Evolutionary conservation across 1,284 basidiomycete genomes (phyloP).

Genomic region (Meira nashicola): DNA sequence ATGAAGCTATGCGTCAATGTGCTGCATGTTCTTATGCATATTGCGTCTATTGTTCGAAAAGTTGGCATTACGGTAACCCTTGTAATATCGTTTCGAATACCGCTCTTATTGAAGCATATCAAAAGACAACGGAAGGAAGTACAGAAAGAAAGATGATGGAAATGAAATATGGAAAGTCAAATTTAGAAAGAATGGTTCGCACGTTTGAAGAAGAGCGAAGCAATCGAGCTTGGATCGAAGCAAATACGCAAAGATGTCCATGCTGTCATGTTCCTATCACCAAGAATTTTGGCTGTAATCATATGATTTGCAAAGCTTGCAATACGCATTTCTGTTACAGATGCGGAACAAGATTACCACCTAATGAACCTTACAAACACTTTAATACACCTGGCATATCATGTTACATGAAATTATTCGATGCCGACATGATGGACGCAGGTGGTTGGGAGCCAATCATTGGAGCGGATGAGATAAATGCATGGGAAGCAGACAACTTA

Average conservation of each 20-base stretch:
- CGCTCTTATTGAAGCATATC: slow-evolving; percentile 13
- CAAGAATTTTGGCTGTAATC: slow-evolving; percentile 18
- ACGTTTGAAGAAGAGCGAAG: slow-evolving; percentile 15
- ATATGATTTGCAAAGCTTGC: slow-evolving; percentile 18
- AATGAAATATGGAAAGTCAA: slow-evolving; percentile 15
- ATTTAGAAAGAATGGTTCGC: slow-evolving; percentile 15
- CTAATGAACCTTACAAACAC: slow-evolving; percentile 17
- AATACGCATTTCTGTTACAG: slow-evolving; percentile 20
- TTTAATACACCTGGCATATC: slow-evolving; percentile 17
- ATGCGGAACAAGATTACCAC: slow-evolving; percentile 15
- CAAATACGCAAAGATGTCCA: slow-evolving; percentile 14
- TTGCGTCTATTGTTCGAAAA: slow-evolving; percentile 17
- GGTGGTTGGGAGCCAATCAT: neutral
- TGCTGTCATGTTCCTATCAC: slow-evolving; percentile 13
- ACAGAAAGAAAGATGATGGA: slow-evolving; percentile 7
- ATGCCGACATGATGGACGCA: slow-evolving; percentile 3
- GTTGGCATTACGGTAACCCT: slow-evolving; percentile 14
- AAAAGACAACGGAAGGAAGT: slow-evolving; percentile 5
- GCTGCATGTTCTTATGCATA: slow-evolving; percentile 12
- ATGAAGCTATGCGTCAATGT: slow-evolving; percentile 16
- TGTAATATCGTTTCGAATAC: slow-evolving; percentile 1
- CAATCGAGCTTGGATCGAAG: slow-evolving; percentile 14
- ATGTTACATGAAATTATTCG: slow-evolving; percentile 19
- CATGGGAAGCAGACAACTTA: slow-evolving; percentile 5
- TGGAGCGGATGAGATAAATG: slow-evolving; percentile 7